A percentile compares a stretch with the other conserved stretches of the same genome.
These are phyloP conservation scores for Raphidocelis subcapitata DNA, from an alignment of 139 green algal species.

Conservation along the genomic window DNA sequence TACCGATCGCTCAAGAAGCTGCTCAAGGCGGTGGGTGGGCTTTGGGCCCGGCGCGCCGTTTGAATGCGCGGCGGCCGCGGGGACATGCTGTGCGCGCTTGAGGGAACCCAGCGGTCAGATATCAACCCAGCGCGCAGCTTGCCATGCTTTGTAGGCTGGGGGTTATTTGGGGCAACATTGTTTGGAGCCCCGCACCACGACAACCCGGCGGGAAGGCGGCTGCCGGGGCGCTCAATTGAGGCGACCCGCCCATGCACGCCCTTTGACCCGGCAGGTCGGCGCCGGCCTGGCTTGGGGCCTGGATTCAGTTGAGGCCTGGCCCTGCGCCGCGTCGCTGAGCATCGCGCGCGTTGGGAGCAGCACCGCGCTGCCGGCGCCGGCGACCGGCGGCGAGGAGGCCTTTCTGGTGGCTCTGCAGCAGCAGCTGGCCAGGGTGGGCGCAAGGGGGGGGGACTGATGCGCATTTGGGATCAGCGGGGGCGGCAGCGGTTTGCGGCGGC, in stretches of 20 bases:
- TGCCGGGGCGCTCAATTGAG: too few species aligned
- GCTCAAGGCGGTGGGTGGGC: slow-evolving; percentile 51
- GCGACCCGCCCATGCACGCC: too few species aligned
- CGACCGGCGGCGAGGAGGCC: not conserved
- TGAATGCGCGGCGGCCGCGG: not conserved
- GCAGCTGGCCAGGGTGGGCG: slow-evolving; percentile 7
- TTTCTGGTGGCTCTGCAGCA: slow-evolving; percentile 26
- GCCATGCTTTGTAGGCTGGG: too few species aligned
- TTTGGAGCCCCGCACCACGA: too few species aligned
- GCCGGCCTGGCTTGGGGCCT: not conserved
- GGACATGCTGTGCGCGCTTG: not conserved
- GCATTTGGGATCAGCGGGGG: not conserved
- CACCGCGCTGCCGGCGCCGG: not conserved
- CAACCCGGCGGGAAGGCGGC: too few species aligned
- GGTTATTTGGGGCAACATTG: too few species aligned
- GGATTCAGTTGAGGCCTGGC: not conserved
- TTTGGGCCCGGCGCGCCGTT: not conserved
- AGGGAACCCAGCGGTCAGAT: not conserved
- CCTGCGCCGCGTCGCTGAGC: too few species aligned
- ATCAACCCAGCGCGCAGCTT: not conserved
- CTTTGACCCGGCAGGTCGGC: too few species aligned
- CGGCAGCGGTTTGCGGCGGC: not conserved
- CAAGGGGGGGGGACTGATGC: not conserved
- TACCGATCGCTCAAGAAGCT: slow-evolving; percentile 67
- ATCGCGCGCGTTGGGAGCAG: not conserved